These are phyloP conservation scores for Bipolaris bicolor DNA, from an alignment of 2,329 filamentous ascomycete genomes.

Conservation along the genomic window DNA sequence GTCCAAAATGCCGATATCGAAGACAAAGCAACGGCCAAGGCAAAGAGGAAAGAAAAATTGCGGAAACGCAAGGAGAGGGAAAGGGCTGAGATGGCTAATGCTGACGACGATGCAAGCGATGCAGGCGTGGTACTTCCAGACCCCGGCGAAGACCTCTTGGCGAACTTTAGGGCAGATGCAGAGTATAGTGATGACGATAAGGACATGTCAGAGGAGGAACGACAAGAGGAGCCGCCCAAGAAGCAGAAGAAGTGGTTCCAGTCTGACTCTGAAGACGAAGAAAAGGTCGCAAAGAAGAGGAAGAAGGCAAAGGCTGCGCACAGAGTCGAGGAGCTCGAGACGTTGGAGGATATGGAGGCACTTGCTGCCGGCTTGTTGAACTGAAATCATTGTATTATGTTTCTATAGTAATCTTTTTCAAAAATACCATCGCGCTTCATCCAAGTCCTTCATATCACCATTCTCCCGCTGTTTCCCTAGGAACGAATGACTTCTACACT, in stretches of 20 bases:
- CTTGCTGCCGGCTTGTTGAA: constrained; percentile 74
- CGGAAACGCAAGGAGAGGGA: constrained; percentile 74
- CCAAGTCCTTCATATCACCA: neutral
- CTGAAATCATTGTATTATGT: constrained; percentile 6
- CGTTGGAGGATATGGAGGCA: constrained; percentile 78
- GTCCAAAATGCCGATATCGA: constrained; percentile 77
- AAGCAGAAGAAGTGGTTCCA: constrained; percentile 82
- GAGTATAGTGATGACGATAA: constrained; percentile 49
- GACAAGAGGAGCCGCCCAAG: constrained; percentile 60
- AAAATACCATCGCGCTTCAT: neutral
- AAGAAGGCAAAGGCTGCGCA: constrained; percentile 61
- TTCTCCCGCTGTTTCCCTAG: neutral
- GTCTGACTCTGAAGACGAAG: constrained; percentile 64
- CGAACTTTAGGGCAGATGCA: constrained; percentile 52
- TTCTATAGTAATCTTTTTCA: neutral
- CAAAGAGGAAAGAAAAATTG: constrained; percentile 77
- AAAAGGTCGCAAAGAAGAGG: constrained; percentile 48
- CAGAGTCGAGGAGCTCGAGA: constrained; percentile 74
- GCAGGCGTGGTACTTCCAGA: constrained; percentile 40
- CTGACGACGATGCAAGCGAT: constrained; percentile 21
- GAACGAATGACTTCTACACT: neutral
- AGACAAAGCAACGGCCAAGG: constrained; percentile 81
- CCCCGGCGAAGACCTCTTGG: constrained; percentile 48
- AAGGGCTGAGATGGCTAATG: constrained; percentile 53
- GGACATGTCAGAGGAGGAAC: constrained; percentile 38